Evolutionary conservation across 495 filamentous ascomycete genomes (phyloP).

Genomic region (Talaromyces nanjingensis): DNA sequence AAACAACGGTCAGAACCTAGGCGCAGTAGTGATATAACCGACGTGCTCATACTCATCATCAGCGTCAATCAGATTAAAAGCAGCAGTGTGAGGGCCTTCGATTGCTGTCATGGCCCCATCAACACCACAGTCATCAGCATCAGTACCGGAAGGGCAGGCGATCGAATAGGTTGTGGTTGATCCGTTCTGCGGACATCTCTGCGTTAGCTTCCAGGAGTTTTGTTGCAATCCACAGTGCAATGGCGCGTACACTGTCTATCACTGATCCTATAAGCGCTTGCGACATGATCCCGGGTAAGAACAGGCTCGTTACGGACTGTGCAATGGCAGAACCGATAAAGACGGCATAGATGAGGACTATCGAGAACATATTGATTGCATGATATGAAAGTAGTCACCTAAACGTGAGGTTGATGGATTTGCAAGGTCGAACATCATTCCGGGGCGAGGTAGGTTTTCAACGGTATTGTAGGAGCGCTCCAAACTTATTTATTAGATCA

Average conservation of each 20-base stretch:
- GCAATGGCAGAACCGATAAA: neutral
- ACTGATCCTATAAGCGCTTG: neutral
- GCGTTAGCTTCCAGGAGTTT: neutral
- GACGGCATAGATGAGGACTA: neutral
- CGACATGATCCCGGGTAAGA: neutral
- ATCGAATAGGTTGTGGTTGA: neutral
- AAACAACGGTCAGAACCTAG: neutral
- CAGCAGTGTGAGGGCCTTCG: neutral
- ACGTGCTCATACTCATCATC: neutral
- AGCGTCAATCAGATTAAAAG: neutral
- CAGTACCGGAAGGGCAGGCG: neutral
- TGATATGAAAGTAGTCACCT: neutral
- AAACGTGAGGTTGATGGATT: neutral
- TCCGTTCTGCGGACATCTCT: neutral
- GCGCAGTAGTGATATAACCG: too few species aligned
- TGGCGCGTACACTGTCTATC: neutral
- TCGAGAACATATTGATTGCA: neutral
- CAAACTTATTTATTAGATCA: neutral
- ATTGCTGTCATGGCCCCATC: constrained; percentile 2
- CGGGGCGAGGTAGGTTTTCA: neutral
- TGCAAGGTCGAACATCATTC: neutral
- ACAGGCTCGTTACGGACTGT: neutral
- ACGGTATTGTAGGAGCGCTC: neutral
- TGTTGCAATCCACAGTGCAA: neutral
- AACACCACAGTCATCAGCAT: neutral